Evolutionary conservation across 108 stramenopile species (phyloP).

Genomic region (Cylindrotheca closterium): DNA sequence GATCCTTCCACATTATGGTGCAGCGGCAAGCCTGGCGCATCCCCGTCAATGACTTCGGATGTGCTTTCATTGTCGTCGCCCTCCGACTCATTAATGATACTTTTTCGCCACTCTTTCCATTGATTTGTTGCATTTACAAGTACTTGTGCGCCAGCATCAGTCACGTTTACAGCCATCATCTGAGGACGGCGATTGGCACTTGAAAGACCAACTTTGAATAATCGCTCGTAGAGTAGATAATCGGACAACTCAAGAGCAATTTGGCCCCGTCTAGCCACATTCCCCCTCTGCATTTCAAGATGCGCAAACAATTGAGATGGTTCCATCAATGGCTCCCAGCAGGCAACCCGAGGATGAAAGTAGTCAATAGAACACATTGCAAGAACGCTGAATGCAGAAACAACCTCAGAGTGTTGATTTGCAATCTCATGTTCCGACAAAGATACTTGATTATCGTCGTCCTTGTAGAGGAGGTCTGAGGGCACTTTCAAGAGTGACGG

Average conservation of each 20-base stretch:
- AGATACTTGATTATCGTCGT: background rate
- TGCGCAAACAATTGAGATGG: conserved; percentile 37
- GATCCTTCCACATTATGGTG: background rate
- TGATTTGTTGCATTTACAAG: conserved; percentile 16
- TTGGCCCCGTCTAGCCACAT: conserved; percentile 21
- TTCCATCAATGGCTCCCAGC: conserved; percentile 66
- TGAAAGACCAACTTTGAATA: conserved; percentile 4
- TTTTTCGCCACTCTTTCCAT: conserved; percentile 47
- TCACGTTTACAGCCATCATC: conserved; percentile 39
- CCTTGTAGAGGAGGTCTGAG: background rate
- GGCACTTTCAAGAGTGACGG: conserved; percentile 26
- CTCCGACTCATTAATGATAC: conserved; percentile 7
- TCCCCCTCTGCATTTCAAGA: conserved; percentile 44
- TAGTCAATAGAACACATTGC: conserved; percentile 48
- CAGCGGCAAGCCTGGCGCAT: background rate
- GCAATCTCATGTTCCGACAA: conserved; percentile 12
- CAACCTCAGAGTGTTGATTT: conserved; percentile 15
- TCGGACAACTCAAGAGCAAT: conserved; percentile 50
- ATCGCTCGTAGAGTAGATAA: conserved; percentile 18
- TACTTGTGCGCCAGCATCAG: conserved; percentile 48
- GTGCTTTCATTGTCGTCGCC: conserved; percentile 2
- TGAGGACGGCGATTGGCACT: background rate
- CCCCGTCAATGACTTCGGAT: background rate
- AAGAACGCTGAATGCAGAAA: conserved; percentile 20
- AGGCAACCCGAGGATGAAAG: conserved; percentile 54